A percentile compares a stretch with the other conserved stretches of the same genome.
These are phyloP conservation scores for Apiospora saccharicola DNA, from an alignment of 2,329 filamentous ascomycete species.

Conservation along the genomic window DNA sequence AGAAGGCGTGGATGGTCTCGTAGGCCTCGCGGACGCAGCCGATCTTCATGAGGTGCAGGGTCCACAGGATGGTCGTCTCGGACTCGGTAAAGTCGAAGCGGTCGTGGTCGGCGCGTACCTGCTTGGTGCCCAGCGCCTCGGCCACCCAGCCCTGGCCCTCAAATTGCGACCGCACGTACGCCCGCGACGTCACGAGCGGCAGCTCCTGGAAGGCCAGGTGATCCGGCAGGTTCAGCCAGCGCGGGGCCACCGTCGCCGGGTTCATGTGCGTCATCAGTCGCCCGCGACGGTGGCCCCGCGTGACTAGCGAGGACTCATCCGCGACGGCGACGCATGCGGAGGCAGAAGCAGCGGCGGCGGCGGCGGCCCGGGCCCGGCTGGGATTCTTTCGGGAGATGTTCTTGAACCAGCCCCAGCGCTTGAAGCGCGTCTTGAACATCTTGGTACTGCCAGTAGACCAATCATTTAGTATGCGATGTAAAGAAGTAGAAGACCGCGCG, in stretches of 20 bases:
- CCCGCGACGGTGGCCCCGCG: neutral
- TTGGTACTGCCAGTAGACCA: neutral
- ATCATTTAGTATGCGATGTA: neutral
- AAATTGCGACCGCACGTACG: conserved; percentile 8
- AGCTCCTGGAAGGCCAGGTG: conserved; percentile 15
- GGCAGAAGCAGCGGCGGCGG: neutral
- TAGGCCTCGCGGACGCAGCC: neutral
- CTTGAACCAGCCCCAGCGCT: conserved; percentile 17
- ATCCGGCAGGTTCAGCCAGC: neutral
- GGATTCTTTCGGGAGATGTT: conserved; percentile 13
- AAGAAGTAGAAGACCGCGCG: neutral
- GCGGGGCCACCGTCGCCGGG: neutral
- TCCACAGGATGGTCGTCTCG: conserved; percentile 10
- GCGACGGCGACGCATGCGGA: neutral
- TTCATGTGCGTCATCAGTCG: conserved; percentile 1
- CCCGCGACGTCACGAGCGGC: neutral
- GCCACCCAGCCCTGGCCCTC: conserved; percentile 14
- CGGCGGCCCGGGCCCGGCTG: neutral
- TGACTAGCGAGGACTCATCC: neutral
- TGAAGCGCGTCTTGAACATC: conserved; percentile 19
- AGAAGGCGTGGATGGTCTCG: neutral
- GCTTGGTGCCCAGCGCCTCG: neutral
- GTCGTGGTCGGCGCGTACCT: conserved; percentile 12
- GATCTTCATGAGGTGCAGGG: neutral
- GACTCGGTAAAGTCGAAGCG: conserved; percentile 13